These are phyloP conservation scores for Geotrichum carabidarum DNA, from an alignment of 1,139 yeast species.

Conservation along the genomic window DNA sequence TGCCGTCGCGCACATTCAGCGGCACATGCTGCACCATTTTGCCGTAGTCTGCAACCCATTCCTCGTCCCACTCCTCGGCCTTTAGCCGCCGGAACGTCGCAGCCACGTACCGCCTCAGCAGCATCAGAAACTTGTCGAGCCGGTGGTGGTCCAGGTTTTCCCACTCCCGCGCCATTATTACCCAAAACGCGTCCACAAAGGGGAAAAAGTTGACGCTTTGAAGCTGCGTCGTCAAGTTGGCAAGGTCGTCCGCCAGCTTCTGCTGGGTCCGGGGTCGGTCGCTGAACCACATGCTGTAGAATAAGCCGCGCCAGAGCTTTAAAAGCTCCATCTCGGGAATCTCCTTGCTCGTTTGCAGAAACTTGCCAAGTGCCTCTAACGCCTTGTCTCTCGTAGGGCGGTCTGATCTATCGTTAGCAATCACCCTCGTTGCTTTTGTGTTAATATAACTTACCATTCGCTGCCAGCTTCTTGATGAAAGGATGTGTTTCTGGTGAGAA, in stretches of 20 bases:
- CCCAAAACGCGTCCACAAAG: constrained; percentile 79
- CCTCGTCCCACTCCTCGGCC: constrained; percentile 52
- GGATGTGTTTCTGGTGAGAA: constrained; percentile 34
- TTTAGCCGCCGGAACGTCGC: constrained; percentile 58
- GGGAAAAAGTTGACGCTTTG: constrained; percentile 45
- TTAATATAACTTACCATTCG: constrained; percentile 50
- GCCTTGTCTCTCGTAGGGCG: constrained; percentile 73
- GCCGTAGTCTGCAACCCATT: constrained; percentile 46
- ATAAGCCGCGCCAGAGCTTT: constrained; percentile 91
- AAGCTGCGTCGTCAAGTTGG: constrained; percentile 46
- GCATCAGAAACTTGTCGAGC: constrained; percentile 80
- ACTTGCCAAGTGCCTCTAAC: constrained; percentile 58
- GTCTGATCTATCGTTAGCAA: constrained; percentile 34
- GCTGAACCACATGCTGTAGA: constrained; percentile 89
- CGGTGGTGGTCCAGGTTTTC: constrained; percentile 63
- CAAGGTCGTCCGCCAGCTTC: constrained; percentile 68
- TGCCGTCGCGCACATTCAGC: constrained; percentile 36
- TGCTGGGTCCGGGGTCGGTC: constrained; percentile 93
- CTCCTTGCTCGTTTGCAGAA: constrained; percentile 44
- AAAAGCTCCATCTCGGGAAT: constrained; percentile 56
- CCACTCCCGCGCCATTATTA: constrained; percentile 78
- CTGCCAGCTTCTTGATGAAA: constrained; percentile 77
- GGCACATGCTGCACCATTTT: constrained; percentile 39
- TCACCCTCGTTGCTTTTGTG: neutral
- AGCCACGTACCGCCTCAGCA: constrained; percentile 71